phyloP scores from a whole-genome alignment of 192 early-diverging fungal genomes.

The Pilobolus umbonatus region DNA sequence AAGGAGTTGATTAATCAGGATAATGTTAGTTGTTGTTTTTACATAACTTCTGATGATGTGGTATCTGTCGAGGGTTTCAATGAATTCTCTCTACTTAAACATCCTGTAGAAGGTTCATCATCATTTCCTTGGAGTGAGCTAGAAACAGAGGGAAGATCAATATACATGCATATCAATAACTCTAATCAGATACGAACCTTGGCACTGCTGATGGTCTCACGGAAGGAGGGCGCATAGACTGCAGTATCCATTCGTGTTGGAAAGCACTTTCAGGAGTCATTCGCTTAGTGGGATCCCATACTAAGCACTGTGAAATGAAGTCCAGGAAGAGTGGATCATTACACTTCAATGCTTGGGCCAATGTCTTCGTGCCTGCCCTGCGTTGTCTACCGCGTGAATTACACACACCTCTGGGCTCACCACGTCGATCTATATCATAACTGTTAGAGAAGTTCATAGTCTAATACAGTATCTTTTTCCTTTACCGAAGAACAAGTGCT shows the following conservation, averaged over 20 bases:
- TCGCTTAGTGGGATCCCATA: slow-evolving; percentile 87
- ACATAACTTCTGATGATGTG: too few relatives aligned
- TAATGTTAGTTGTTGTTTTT: too few relatives aligned
- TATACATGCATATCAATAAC: too few relatives aligned
- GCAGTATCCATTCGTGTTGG: slow-evolving; percentile 75
- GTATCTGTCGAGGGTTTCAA: too few relatives aligned
- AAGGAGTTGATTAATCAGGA: too few relatives aligned
- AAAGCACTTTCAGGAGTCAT: slow-evolving; percentile 83
- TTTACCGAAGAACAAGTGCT: slow-evolving; percentile 85
- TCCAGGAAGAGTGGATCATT: slow-evolving; percentile 78
- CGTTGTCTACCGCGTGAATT: slow-evolving; percentile 91
- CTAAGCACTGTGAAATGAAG: slow-evolving; percentile 78
- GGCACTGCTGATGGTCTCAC: too few relatives aligned
- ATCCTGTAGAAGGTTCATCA: too few relatives aligned
- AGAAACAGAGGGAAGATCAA: too few relatives aligned
- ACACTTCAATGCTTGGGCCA: slow-evolving; percentile 68
- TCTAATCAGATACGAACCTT: too few relatives aligned
- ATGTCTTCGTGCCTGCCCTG: slow-evolving; percentile 69
- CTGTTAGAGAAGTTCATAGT: slow-evolving; percentile 6
- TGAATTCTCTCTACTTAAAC: too few relatives aligned
- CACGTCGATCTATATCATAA: slow-evolving; percentile 37
- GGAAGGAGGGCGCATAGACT: background rate
- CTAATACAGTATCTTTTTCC: slow-evolving; percentile 22
- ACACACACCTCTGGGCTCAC: slow-evolving; percentile 56
- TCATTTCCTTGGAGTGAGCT: too few relatives aligned